These are phyloP conservation scores for Arthrobotrys sphaeroides DNA, from an alignment of 2,329 filamentous ascomycete genomes.

Conservation along the genomic window DNA sequence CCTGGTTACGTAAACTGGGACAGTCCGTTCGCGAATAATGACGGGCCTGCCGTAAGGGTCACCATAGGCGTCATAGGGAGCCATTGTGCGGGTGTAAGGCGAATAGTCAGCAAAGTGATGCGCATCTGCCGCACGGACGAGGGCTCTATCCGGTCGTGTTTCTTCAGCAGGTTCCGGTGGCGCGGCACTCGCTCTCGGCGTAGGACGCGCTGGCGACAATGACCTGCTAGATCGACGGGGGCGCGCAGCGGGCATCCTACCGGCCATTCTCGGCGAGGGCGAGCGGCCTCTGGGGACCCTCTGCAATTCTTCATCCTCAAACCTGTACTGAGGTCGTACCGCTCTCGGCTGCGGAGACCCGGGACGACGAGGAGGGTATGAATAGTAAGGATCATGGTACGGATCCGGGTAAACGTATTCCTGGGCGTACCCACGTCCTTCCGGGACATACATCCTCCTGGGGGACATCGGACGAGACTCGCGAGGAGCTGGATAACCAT, in stretches of 20 bases:
- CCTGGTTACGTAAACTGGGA: constrained; percentile 32
- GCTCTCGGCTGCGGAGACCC: constrained; percentile 19
- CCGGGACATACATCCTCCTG: constrained; percentile 34
- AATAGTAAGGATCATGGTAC: constrained; percentile 46
- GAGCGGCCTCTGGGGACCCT: constrained; percentile 34
- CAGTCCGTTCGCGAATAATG: constrained; percentile 36
- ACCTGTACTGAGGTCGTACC: constrained; percentile 26
- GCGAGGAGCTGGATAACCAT: constrained; percentile 35
- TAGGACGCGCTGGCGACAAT: constrained; percentile 37
- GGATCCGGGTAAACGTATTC: constrained; percentile 48
- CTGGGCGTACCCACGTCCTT: constrained; percentile 40
- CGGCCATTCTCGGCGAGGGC: constrained; percentile 23
- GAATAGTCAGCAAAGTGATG: constrained; percentile 47
- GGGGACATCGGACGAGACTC: constrained; percentile 32
- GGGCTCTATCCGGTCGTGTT: constrained; percentile 19
- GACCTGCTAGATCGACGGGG: constrained; percentile 46
- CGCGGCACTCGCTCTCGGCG: constrained; percentile 12
- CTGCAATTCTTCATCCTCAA: constrained; percentile 38
- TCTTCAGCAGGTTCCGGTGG: constrained; percentile 32
- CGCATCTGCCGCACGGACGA: constrained; percentile 30
- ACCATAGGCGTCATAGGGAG: constrained; percentile 33
- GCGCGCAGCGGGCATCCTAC: constrained; percentile 28
- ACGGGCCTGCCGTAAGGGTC: constrained; percentile 36
- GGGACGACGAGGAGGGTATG: constrained; percentile 27
- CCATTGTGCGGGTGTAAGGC: constrained; percentile 21